phyloP scores from a whole-genome alignment of 805 yeast species.

The Ogataea trehaloabstinens region DNA sequence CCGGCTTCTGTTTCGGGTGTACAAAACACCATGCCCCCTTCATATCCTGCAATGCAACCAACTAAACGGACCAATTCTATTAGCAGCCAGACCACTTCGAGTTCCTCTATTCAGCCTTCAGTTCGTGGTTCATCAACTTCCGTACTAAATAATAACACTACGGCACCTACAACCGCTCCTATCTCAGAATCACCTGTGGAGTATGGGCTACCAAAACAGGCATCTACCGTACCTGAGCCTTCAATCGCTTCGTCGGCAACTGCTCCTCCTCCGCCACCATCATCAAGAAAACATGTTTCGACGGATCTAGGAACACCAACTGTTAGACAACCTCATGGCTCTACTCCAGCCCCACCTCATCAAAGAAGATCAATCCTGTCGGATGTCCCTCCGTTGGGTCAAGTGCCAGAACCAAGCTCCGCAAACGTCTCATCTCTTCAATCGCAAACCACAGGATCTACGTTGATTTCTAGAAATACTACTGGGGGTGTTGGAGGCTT shows the following conservation, averaged over 20 bases:
- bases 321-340: slow-evolving; percentile 26
- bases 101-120: slow-evolving; percentile 25
- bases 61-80: slow-evolving; percentile 29
- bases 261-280: slow-evolving; percentile 38
- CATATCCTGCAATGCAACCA: slow-evolving; percentile 31
- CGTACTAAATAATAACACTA: slow-evolving; percentile 7
- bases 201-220: slow-evolving; percentile 3
- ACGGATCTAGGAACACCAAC: slow-evolving; percentile 14
- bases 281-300: slow-evolving; percentile 30
- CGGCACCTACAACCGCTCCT: slow-evolving; percentile 20
- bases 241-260: slow-evolving; percentile 17
- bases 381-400: slow-evolving; percentile 6
- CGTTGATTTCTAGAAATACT: slow-evolving; percentile 31
- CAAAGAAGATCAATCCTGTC: slow-evolving; percentile 28
- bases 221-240: slow-evolving; percentile 13
- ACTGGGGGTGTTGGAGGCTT: slow-evolving; percentile 35
- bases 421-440: slow-evolving; percentile 28
- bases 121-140: slow-evolving; percentile 14
- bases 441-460: slow-evolving; percentile 45
- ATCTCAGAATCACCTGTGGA: slow-evolving; percentile 12
- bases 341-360: slow-evolving; percentile 33
- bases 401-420: slow-evolving; percentile 7
- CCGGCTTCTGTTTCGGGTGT: neutral
- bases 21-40: slow-evolving; percentile 6
- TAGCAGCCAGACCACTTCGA: slow-evolving; percentile 16